Evolutionary conservation across 1,284 basidiomycete genomes (phyloP).

Genomic region (Ceratobasidium sp.): DNA sequence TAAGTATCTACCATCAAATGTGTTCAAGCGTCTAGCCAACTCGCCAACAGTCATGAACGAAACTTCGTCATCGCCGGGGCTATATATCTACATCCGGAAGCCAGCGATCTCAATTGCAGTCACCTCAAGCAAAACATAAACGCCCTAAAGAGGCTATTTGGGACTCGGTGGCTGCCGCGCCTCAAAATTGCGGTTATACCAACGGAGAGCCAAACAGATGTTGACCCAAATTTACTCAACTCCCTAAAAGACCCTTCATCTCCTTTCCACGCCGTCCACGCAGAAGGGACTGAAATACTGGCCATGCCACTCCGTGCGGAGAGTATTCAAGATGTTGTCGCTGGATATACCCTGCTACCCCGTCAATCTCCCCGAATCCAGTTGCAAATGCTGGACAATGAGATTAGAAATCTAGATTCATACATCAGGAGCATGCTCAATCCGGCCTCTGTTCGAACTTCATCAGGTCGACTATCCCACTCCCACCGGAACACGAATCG

Average conservation of each 20-base stretch:
- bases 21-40: background rate
- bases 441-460: too few relatives aligned
- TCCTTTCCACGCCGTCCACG: slow-evolving; percentile 10
- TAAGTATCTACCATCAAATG: background rate
- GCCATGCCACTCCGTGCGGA: background rate
- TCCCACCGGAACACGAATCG: background rate
- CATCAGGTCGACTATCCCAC: background rate
- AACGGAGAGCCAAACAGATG: background rate
- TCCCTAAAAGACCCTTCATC: background rate
- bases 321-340: background rate
- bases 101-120: background rate
- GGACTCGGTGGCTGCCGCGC: background rate
- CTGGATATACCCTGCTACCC: background rate
- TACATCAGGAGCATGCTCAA: background rate
- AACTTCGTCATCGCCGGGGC: background rate
- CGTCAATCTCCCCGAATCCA: background rate
- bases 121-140: slow-evolving; percentile 7
- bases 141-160: background rate
- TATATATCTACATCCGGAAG: slow-evolving; percentile 21
- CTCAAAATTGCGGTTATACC: slow-evolving; percentile 21
- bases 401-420: background rate
- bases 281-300: background rate
- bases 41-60: background rate
- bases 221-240: background rate
- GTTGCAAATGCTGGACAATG: background rate